Evolutionary conservation across 768 basidiomycete genomes (phyloP).

Genomic region (Strobilomyces dryophilus): DNA sequence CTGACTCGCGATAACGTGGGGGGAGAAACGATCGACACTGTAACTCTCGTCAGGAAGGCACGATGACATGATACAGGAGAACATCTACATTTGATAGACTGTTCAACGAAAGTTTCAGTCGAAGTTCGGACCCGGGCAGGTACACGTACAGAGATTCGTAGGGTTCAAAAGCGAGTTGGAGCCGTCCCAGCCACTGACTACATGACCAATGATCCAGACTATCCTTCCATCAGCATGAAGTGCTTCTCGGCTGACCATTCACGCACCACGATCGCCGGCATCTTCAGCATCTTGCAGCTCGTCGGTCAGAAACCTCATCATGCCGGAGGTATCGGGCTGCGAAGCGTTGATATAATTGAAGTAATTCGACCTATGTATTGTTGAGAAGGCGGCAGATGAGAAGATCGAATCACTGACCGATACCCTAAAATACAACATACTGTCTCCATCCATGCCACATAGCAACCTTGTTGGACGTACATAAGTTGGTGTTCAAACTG

Average conservation of each 20-base stretch:
- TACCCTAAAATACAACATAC: conserved; percentile 25
- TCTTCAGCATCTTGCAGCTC: conserved; percentile 79
- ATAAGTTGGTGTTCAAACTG: conserved; percentile 73
- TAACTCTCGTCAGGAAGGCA: not conserved
- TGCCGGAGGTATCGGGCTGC: conserved; percentile 64
- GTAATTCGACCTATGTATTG: conserved; percentile 50
- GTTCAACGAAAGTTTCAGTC: not conserved
- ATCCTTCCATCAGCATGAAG: conserved; percentile 9
- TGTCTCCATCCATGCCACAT: not conserved
- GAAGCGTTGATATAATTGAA: conserved; percentile 79
- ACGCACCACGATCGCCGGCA: conserved; percentile 62
- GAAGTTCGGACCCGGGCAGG: not conserved
- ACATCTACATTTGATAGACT: conserved; percentile 48
- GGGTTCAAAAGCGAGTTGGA: conserved; percentile 59
- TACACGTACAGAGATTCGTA: conserved; percentile 60
- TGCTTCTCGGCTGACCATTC: not conserved
- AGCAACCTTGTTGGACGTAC: conserved; percentile 36
- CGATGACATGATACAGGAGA: not conserved
- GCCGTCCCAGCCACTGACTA: conserved; percentile 68
- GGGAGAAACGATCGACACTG: conserved; percentile 74
- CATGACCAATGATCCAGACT: conserved; percentile 57
- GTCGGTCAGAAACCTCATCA: conserved; percentile 73
- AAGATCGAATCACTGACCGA: conserved; percentile 17
- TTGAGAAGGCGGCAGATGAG: conserved; percentile 2
- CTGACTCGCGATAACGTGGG: conserved; percentile 73